Percentiles rank a stretch among this genome's conserved stretches.
These are phyloP conservation scores for Bisporella sp. DNA, from an alignment of 2,329 filamentous ascomycete genomes.

Conservation along the genomic window DNA sequence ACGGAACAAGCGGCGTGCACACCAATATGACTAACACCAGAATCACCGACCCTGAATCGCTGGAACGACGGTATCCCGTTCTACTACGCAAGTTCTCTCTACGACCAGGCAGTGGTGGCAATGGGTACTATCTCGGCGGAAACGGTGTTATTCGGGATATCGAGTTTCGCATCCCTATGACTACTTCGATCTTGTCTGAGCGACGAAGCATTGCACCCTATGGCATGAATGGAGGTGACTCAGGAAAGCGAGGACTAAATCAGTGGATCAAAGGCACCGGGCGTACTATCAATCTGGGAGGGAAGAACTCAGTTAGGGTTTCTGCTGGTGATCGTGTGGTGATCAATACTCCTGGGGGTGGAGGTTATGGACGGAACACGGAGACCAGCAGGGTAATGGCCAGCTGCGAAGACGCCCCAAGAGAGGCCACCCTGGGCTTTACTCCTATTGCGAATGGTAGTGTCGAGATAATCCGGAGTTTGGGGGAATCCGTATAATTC, in stretches of 20 bases:
- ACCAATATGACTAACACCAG: slow-evolving; percentile 81
- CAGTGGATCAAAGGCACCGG: slow-evolving; percentile 37
- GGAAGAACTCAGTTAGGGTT: slow-evolving; percentile 11
- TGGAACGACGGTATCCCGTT: slow-evolving; percentile 70
- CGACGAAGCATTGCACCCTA: slow-evolving; percentile 70
- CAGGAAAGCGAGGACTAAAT: slow-evolving; percentile 71
- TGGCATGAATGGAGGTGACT: slow-evolving; percentile 72
- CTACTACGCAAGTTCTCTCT: slow-evolving; percentile 63
- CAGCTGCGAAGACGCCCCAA: not conserved
- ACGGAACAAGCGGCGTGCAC: slow-evolving; percentile 69
- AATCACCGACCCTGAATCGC: slow-evolving; percentile 75
- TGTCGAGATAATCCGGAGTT: not conserved
- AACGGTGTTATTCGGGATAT: slow-evolving; percentile 72
- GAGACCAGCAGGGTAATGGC: not conserved
- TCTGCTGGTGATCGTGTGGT: slow-evolving; percentile 13
- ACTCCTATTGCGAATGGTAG: not conserved
- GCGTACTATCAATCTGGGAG: slow-evolving; percentile 12
- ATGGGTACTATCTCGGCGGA: slow-evolving; percentile 59
- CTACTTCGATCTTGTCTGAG: slow-evolving; percentile 70
- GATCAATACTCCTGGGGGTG: slow-evolving; percentile 14
- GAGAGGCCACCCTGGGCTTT: not conserved
- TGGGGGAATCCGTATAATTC: not conserved
- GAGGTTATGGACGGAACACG: slow-evolving; percentile 11
- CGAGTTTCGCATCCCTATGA: slow-evolving; percentile 37
- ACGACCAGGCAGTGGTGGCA: slow-evolving; percentile 53